A percentile compares a stretch with the other conserved stretches of the same genome.
phyloP scores from a whole-genome alignment of 208 protist genomes.

The Leishmania aethiopica region DNA sequence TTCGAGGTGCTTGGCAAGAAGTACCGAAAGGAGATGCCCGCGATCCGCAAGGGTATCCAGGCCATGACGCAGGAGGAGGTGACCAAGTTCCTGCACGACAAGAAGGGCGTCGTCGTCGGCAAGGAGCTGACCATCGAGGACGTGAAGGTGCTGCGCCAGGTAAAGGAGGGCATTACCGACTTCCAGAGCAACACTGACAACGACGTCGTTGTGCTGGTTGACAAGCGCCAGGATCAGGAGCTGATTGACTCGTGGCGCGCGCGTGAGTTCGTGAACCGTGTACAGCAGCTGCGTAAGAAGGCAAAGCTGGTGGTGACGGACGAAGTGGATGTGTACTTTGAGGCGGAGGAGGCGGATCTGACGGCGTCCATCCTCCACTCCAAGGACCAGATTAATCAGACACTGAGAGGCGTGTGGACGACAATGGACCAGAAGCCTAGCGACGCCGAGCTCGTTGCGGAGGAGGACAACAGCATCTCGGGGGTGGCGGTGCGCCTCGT shows the following conservation, averaged over 20 bases:
- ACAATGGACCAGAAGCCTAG: slow-evolving; percentile 67
- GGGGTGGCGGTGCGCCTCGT: slow-evolving; percentile 69
- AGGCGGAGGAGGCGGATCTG: slow-evolving; percentile 77
- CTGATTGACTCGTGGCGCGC: slow-evolving; percentile 90
- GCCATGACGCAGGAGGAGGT: slow-evolving; percentile 63
- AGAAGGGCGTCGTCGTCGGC: slow-evolving; percentile 51
- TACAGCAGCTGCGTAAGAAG: slow-evolving; percentile 98
- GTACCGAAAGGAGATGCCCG: slow-evolving; percentile 83
- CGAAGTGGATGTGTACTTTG: slow-evolving; percentile 76
- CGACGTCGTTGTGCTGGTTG: slow-evolving; percentile 90
- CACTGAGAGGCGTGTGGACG: slow-evolving; percentile 68
- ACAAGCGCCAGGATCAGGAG: slow-evolving; percentile 83
- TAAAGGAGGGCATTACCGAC: slow-evolving; percentile 81
- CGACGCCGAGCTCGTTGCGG: slow-evolving; percentile 61
- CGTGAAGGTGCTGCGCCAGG: slow-evolving; percentile 85
- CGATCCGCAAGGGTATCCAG: slow-evolving; percentile 84
- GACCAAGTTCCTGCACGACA: slow-evolving; percentile 51
- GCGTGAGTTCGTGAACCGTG: slow-evolving; percentile 94
- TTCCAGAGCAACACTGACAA: slow-evolving; percentile 91
- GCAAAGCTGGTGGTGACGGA: slow-evolving; percentile 82
- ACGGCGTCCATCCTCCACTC: slow-evolving; percentile 65
- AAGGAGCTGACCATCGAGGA: slow-evolving; percentile 84
- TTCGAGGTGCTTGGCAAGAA: slow-evolving; percentile 86
- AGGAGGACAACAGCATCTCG: slow-evolving; percentile 89
- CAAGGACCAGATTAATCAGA: slow-evolving; percentile 76